These are phyloP conservation scores for Nemania sp. DNA, from an alignment of 2,329 filamentous ascomycete species.

Conservation along the genomic window DNA sequence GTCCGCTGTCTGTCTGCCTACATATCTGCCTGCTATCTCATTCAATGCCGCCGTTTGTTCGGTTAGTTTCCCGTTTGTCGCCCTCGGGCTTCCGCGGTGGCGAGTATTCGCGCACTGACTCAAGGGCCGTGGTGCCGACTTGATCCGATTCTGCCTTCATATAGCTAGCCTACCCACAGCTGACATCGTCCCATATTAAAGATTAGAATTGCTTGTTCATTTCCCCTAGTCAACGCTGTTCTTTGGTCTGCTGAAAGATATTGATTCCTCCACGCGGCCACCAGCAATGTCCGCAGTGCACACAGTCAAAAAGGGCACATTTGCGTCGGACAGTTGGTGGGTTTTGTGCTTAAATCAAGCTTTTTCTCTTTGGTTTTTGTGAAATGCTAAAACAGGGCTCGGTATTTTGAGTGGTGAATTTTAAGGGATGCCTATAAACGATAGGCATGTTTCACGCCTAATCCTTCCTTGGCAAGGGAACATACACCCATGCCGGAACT, in stretches of 20 bases:
- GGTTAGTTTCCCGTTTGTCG: conserved; percentile 19
- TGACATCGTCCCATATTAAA: not conserved
- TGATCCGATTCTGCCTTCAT: conserved; percentile 9
- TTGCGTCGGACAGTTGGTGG: not conserved
- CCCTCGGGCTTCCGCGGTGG: conserved; percentile 11
- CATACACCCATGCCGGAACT: conserved; percentile 20
- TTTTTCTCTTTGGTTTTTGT: conserved; percentile 34
- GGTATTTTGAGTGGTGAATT: conserved; percentile 19
- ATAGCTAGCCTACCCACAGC: not conserved
- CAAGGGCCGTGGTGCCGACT: not conserved
- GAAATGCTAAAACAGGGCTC: conserved; percentile 36
- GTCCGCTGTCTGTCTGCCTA: conserved; percentile 4
- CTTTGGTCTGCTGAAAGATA: not conserved
- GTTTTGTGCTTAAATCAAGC: conserved; percentile 33
- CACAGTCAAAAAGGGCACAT: conserved; percentile 12
- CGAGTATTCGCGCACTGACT: conserved; percentile 10
- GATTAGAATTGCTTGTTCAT: conserved; percentile 1
- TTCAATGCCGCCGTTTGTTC: conserved; percentile 9
- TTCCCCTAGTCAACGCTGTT: not conserved
- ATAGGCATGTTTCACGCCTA: conserved; percentile 26
- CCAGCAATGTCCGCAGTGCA: not conserved
- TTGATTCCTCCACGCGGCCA: not conserved
- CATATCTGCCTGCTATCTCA: conserved; percentile 1
- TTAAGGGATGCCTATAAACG: conserved; percentile 10
- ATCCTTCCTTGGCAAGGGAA: conserved; percentile 27